A percentile compares a stretch with the other conserved stretches of the same genome.
These are phyloP conservation scores for Pseudogymnoascus sp. DNA, from an alignment of 2,329 filamentous ascomycete species.

Conservation along the genomic window DNA sequence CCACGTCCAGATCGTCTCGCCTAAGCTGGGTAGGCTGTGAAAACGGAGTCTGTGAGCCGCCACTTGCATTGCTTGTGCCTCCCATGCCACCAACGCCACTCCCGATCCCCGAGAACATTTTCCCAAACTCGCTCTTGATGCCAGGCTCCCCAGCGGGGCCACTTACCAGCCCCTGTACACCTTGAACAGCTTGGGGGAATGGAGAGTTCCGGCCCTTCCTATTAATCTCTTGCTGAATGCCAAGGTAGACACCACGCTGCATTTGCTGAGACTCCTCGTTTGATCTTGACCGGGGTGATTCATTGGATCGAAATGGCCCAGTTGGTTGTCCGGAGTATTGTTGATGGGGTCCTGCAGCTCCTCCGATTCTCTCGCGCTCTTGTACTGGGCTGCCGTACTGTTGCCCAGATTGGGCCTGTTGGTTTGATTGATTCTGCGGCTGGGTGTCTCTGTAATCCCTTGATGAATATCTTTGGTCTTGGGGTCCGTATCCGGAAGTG, in stretches of 20 bases:
- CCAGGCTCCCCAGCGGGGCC: constrained; percentile 75
- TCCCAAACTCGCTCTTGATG: constrained; percentile 90
- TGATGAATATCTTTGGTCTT: constrained; percentile 23
- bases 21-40: constrained; percentile 34
- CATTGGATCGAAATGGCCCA: constrained; percentile 36
- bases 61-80: constrained; percentile 38
- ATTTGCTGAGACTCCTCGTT: constrained; percentile 46
- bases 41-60: constrained; percentile 45
- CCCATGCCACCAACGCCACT: constrained; percentile 53
- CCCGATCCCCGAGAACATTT: constrained; percentile 91
- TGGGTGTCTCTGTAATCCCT: constrained; percentile 27
- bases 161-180: constrained; percentile 72
- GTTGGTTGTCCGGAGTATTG: constrained; percentile 29
- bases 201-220: constrained; percentile 79
- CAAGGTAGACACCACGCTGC: constrained; percentile 61
- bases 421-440: constrained; percentile 26
- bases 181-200: constrained; percentile 86
- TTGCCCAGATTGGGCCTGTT: constrained; percentile 29
- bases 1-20: constrained; percentile 44
- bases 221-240: constrained; percentile 68
- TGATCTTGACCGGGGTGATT: constrained; percentile 35
- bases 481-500: constrained; percentile 25
- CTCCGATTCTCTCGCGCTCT: constrained; percentile 8
- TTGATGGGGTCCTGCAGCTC: constrained; percentile 28
- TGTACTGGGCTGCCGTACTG: constrained; percentile 13